These are phyloP conservation scores for Fusarium sp. DNA, from an alignment of 2,329 filamentous ascomycete species.

Conservation along the genomic window DNA sequence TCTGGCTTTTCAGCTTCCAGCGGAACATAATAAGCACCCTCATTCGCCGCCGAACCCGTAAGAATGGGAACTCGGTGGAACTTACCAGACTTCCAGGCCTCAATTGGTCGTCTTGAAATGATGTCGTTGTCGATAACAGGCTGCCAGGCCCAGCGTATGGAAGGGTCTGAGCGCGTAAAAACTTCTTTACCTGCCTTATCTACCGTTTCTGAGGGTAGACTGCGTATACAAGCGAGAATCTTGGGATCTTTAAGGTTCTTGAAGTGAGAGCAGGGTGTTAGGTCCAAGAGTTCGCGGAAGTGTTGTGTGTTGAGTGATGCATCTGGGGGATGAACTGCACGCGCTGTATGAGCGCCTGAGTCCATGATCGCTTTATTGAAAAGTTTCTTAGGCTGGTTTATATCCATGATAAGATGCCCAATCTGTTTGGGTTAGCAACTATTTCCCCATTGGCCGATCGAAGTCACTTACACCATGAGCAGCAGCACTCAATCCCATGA, in stretches of 20 bases:
- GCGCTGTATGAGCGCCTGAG: slow-evolving; percentile 49
- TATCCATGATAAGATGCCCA: slow-evolving; percentile 51
- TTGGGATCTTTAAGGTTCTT: slow-evolving; percentile 45
- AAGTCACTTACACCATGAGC: slow-evolving; percentile 48
- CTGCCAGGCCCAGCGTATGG: slow-evolving; percentile 51
- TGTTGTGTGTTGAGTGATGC: slow-evolving; percentile 48
- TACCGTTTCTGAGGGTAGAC: slow-evolving; percentile 43
- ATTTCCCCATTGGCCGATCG: rapidly evolving
- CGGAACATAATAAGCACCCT: slow-evolving; percentile 49
- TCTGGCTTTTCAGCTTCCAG: slow-evolving; percentile 29
- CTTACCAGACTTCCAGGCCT: slow-evolving; percentile 51
- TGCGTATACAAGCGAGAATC: slow-evolving; percentile 45
- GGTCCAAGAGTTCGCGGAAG: slow-evolving; percentile 48
- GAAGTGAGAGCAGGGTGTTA: slow-evolving; percentile 46
- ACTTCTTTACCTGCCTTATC: slow-evolving; percentile 48
- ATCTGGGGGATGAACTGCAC: slow-evolving; percentile 46
- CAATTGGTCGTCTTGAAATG: slow-evolving; percentile 48
- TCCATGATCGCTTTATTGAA: slow-evolving; percentile 53
- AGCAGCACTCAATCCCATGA: slow-evolving; percentile 59
- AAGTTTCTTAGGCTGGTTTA: slow-evolving; percentile 49
- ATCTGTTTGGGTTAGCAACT: slow-evolving; percentile 35
- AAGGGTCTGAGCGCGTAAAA: slow-evolving; percentile 47
- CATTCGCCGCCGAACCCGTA: slow-evolving; percentile 48
- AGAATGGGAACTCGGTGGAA: slow-evolving; percentile 51
- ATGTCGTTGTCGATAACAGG: slow-evolving; percentile 49